phyloP scores from a whole-genome alignment of 1,139 yeast genomes.

The Yamadazyma siamensis region DNA sequence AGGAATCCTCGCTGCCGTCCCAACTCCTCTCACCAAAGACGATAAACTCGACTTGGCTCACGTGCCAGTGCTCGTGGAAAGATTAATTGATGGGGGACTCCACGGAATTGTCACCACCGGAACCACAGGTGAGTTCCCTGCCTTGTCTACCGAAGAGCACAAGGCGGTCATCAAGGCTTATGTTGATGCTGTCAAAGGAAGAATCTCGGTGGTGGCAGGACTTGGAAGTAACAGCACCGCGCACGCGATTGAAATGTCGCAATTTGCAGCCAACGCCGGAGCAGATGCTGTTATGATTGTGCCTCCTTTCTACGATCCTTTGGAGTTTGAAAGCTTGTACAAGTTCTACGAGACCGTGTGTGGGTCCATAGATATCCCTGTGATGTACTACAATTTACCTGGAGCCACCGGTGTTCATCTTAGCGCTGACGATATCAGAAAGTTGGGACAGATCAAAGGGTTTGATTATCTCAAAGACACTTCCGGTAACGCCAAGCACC shows the following conservation, averaged over 20 bases:
- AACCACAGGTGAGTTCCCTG: constrained; percentile 17
- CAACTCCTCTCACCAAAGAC: constrained; percentile 14
- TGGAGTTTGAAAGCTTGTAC: constrained; percentile 12
- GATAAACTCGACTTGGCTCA: constrained; percentile 7
- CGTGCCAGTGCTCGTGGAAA: constrained; percentile 11
- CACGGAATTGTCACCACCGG: constrained; percentile 17
- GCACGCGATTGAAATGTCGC: constrained; percentile 14
- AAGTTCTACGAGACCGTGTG: constrained; percentile 14
- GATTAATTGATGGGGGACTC: constrained; percentile 12
- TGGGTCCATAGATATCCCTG: constrained; percentile 13
- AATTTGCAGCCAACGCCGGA: constrained; percentile 13
- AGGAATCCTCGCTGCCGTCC: constrained; percentile 17
- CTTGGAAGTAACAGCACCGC: constrained; percentile 14
- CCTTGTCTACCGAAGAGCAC: constrained; percentile 14
- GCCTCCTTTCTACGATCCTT: constrained; percentile 16
- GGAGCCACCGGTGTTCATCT: constrained; percentile 16
- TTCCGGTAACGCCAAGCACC: constrained; percentile 15
- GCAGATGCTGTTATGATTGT: constrained; percentile 17
- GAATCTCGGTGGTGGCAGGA: constrained; percentile 14
- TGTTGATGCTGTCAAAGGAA: constrained; percentile 14
- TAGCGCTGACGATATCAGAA: constrained; percentile 12
- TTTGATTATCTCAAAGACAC: constrained; percentile 15
- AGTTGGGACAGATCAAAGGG: constrained; percentile 13
- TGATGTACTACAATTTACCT: constrained; percentile 16
- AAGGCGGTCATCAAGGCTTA: constrained; percentile 14